A percentile compares a stretch with the other conserved stretches of the same genome.
phyloP scores from a whole-genome alignment of 164 flowering plant genomes.

The Dillenia turbinata region DNA sequence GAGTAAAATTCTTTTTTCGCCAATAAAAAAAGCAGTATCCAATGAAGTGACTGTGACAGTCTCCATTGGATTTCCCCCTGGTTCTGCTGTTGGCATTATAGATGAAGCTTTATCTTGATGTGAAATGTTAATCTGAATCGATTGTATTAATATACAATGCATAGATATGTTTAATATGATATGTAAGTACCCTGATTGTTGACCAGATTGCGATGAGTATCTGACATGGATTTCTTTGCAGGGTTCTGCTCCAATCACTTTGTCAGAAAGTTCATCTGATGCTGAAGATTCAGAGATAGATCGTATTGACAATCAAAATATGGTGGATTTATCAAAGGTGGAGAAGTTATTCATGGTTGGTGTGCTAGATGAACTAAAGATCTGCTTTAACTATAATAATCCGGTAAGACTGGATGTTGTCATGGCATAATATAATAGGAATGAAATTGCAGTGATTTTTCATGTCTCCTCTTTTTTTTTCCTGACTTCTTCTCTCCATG shows the following conservation, averaged over 20 bases:
- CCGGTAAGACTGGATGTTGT: slow-evolving; percentile 33
- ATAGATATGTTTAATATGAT: no score
- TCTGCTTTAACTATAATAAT: slow-evolving; percentile 51
- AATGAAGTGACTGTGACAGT: no score
- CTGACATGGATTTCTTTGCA: slow-evolving; percentile 20
- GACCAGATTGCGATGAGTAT: not conserved
- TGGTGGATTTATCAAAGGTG: slow-evolving; percentile 19
- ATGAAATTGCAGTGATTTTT: no score
- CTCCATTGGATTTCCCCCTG: no score
- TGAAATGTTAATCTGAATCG: no score
- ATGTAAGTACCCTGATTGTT: not conserved
- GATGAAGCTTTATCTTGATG: no score
- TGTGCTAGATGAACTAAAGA: slow-evolving; percentile 82
- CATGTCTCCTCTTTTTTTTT: not conserved
- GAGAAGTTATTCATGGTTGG: slow-evolving; percentile 77
- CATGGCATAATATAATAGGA: no score
- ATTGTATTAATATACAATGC: no score
- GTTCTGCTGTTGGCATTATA: no score
- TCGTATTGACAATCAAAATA: slow-evolving; percentile 19
- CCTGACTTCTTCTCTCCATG: not conserved
- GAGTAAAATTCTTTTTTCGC: no score
- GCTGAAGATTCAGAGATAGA: slow-evolving; percentile 45
- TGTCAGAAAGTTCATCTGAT: slow-evolving; percentile 76
- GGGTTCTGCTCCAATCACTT: slow-evolving; percentile 65
- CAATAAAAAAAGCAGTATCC: no score